Conservation (phyloP, 441 rosid species). For the Populus hybrid region DNA sequence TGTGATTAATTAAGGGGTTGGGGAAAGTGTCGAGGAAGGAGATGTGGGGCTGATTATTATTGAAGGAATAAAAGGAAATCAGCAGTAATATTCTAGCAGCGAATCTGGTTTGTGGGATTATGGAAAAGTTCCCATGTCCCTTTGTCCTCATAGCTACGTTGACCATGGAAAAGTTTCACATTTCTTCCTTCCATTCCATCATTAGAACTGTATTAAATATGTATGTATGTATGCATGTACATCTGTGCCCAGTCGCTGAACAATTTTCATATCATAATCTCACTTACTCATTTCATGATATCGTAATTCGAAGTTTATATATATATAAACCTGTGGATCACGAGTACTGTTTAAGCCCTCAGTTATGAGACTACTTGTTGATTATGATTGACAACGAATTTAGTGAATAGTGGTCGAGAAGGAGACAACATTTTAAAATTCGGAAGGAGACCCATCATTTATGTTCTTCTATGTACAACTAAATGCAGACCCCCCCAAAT, state of each 20-base stretch:
- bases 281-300: neutral
- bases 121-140: slow-evolving; percentile 18
- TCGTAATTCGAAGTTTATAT: too few relatives aligned
- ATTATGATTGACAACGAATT: neutral
- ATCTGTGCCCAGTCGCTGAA: neutral
- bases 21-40: slow-evolving; percentile 5
- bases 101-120: slow-evolving; percentile 26
- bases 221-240: neutral
- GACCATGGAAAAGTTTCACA: slow-evolving; percentile 13
- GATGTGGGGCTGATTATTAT: slow-evolving; percentile 17
- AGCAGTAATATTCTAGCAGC: slow-evolving; percentile 13
- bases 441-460: slow-evolving; percentile 17
- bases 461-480: slow-evolving; percentile 7
- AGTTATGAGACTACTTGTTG: neutral
- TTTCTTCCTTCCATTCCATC: neutral
- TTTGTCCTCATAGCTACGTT: slow-evolving; percentile 23
- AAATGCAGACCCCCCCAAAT: slow-evolving; percentile 20
- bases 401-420: neutral
- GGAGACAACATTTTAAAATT: slow-evolving; percentile 1
- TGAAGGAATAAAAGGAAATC: slow-evolving; percentile 20
- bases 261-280: neutral
- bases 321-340: neutral
- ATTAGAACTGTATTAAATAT: neutral
- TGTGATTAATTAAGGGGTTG: slow-evolving; percentile 12
- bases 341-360: neutral